phyloP scores from a whole-genome alignment of 306 rosid genomes.

The Comarum palustre region DNA sequence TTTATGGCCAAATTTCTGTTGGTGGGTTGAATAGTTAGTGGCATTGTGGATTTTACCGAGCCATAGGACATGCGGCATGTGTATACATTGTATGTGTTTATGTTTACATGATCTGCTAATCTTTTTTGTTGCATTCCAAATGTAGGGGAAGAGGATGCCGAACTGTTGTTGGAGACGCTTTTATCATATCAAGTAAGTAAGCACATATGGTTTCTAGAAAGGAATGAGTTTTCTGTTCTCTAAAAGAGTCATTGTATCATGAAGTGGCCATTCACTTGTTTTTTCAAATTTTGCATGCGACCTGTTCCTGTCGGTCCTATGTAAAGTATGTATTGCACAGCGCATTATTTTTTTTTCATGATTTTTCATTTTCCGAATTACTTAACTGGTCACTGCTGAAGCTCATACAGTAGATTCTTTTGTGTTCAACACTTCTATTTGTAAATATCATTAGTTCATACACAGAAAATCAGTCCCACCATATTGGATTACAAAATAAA shows the following conservation, averaged over 20 bases:
- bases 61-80: background rate
- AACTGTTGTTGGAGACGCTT: conserved; percentile 67
- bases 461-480: background rate
- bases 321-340: background rate
- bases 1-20: conserved; percentile 18
- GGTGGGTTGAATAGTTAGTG: background rate
- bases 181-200: conserved; percentile 54
- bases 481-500: background rate
- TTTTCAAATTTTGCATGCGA: background rate
- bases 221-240: too few relatives aligned
- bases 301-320: background rate
- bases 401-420: background rate
- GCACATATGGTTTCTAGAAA: background rate
- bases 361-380: too few relatives aligned
- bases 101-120: background rate
- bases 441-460: background rate
- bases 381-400: background rate
- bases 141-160: conserved; percentile 74
- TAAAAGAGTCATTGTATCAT: too few relatives aligned
- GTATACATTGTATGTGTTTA: background rate
- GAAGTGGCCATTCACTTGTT: background rate
- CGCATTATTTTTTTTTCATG: background rate
- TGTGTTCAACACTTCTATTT: background rate
- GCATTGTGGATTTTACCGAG: conserved; percentile 2
- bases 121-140: conserved; percentile 13